Base-by-base conservation (phyloP, 2,329 filamentous ascomycete genomes). In the Colletotrichum sp. region DNA sequence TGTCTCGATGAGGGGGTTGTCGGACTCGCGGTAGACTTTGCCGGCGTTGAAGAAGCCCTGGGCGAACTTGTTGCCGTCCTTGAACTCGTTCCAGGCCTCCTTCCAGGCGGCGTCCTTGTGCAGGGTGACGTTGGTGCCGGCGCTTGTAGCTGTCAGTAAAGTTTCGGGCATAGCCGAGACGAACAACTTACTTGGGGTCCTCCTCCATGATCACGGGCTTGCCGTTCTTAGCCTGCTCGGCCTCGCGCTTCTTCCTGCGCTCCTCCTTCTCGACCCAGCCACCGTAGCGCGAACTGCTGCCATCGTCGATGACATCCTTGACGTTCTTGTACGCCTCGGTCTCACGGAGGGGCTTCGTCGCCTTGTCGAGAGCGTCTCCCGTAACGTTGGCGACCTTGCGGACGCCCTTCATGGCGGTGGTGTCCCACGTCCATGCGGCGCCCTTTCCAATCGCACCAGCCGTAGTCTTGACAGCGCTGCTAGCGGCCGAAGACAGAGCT, bases 41-140 rank as follows among this genome's bases (percentile, higher is more conserved):
- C 96, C 96, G 86, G 98, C 92, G 82, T 90, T 92, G 86, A 98
- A 98, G 77, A 98, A 87, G 73, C 94, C 93, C 85, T 98, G 96
- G 83, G 98, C 95, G 75, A 98, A 86, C 80, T 94, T 95, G 85
- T 94, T 98, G 78, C 92, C 93, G 84, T 99, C 97, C 78, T 94
- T 94, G 91, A 98, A 99, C 67, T 97, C 94, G 81, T 94, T 92
- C 97, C 97, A 99, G n/a, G 96, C 95, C 84, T 98, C 96, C 87
- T 98, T 98, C 95, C 96, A 98, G 26, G 94, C 95, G 16, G 97
- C 93, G 80, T 99, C 97, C 86, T 99, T 99, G 89, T 99, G 97
- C 1, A 99, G 84, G 1, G 96, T 98, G 65, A 99, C 88, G 82
- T 98, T 97, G 73, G 96, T 98, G 76, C 97, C 97, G 75, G 97